Percentiles rank a stretch among this genome's conserved stretches.
Evolutionary conservation across 164 flowering plant genomes (phyloP).

Genomic region (Stephania cephalantha): DNA sequence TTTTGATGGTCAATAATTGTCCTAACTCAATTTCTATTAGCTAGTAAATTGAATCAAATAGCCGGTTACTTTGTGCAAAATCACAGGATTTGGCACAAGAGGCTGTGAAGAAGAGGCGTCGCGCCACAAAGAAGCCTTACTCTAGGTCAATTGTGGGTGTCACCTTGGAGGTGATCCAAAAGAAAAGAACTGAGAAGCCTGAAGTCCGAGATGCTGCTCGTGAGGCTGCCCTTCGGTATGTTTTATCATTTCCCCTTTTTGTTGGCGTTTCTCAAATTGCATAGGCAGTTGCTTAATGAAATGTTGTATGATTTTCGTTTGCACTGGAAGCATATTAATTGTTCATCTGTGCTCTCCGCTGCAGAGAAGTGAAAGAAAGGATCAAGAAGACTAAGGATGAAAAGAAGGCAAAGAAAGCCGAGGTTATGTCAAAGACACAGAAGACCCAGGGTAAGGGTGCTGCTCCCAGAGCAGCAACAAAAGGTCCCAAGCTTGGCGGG

Average conservation of each 20-base stretch:
- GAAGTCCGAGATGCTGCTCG: conserved; percentile 50
- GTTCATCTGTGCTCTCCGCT: neutral
- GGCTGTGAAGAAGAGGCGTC: conserved; percentile 45
- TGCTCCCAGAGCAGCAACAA: conserved; percentile 29
- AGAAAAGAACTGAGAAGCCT: conserved; percentile 41
- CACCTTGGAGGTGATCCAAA: conserved; percentile 45
- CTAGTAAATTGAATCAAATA: neutral
- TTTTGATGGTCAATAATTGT: neutral
- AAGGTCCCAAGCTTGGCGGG: conserved; percentile 45
- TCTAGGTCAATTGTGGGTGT: conserved; percentile 51
- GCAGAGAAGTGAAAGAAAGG: conserved; percentile 47
- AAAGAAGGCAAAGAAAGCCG: conserved; percentile 50
- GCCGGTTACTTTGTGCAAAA: too few relatives aligned
- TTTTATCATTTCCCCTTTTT: neutral
- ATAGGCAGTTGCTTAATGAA: neutral
- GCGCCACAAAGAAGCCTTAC: conserved; percentile 41
- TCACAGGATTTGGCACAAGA: conserved; percentile 38
- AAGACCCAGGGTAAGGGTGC: conserved; percentile 30
- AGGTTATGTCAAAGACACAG: conserved; percentile 31
- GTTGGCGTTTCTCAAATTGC: neutral
- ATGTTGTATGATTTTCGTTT: neutral
- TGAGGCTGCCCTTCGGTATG: conserved; percentile 46
- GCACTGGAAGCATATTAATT: neutral
- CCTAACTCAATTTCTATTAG: neutral
- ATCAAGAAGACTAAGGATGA: conserved; percentile 50